Evolutionary conservation across 495 filamentous ascomycete genomes (phyloP).

Genomic region (Thermochaetoides thermophila): DNA sequence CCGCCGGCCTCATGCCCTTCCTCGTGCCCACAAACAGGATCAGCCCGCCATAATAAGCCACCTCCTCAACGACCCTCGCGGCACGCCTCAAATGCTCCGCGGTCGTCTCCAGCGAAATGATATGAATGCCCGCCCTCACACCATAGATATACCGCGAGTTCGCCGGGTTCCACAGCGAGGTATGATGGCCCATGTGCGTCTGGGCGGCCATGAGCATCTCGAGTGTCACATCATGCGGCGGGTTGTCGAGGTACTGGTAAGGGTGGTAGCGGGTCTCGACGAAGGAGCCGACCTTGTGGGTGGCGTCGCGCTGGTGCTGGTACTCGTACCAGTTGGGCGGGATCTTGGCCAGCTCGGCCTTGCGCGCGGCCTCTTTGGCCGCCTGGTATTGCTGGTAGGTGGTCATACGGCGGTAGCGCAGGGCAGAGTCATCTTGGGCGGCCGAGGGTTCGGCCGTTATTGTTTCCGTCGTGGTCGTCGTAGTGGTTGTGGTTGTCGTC

Average conservation of each 20-base stretch:
- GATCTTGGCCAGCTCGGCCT: slow-evolving; percentile 17
- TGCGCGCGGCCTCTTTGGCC: slow-evolving; percentile 1
- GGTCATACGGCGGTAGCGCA: slow-evolving; percentile 4
- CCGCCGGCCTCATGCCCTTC: slow-evolving; percentile 55
- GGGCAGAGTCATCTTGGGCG: too few species aligned
- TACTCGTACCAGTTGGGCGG: slow-evolving; percentile 16
- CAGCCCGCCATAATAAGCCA: slow-evolving; percentile 66
- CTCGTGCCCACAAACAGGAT: slow-evolving; percentile 87
- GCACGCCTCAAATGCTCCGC: slow-evolving; percentile 80
- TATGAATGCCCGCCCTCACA: slow-evolving; percentile 77
- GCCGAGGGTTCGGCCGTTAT: slow-evolving; percentile 3
- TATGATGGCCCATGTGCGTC: slow-evolving; percentile 82
- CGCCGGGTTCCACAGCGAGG: slow-evolving; percentile 85
- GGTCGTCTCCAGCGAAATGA: slow-evolving; percentile 79
- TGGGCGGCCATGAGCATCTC: slow-evolving; percentile 85
- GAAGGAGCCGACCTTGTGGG: slow-evolving; percentile 36
- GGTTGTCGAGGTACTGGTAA: slow-evolving; percentile 48
- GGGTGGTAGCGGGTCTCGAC: slow-evolving; percentile 51
- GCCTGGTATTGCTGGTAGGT: slow-evolving; percentile 4
- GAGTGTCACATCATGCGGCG: slow-evolving; percentile 70
- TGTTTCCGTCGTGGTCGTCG: slow-evolving; percentile 3
- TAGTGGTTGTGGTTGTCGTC: too few species aligned
- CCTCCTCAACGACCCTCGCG: slow-evolving; percentile 74
- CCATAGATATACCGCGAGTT: slow-evolving; percentile 95
- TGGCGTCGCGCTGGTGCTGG: slow-evolving; percentile 12